phyloP scores from a whole-genome alignment of 176 grass and related monocot species.

The Avena insularis region DNA sequence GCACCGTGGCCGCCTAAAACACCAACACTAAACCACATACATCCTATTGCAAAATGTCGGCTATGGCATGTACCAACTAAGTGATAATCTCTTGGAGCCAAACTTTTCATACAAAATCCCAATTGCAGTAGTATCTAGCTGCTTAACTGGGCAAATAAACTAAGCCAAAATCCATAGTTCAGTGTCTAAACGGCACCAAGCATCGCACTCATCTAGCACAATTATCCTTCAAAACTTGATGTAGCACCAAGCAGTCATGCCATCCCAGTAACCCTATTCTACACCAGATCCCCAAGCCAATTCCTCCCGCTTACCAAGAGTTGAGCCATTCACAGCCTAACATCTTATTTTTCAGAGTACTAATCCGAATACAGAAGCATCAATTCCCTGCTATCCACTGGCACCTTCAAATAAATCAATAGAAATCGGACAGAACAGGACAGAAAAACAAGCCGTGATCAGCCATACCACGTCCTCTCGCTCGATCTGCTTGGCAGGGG shows the following conservation, averaged over 20 bases:
- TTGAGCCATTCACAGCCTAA: constrained; percentile 18
- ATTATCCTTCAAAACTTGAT: constrained; percentile 3
- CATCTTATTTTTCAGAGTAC: not conserved
- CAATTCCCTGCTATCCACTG: not conserved
- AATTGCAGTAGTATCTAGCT: constrained; percentile 21
- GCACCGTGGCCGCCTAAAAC: constrained; percentile 20
- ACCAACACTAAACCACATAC: not conserved
- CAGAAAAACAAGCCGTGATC: constrained; percentile 16
- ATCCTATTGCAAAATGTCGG: constrained; percentile 20
- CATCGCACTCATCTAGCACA: not conserved
- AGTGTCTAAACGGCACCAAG: not conserved
- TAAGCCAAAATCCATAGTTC: constrained; percentile 37
- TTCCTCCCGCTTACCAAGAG: constrained; percentile 8
- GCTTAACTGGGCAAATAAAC: constrained; percentile 13
- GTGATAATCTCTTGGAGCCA: not conserved
- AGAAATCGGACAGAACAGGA: constrained; percentile 34
- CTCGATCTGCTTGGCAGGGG: constrained; percentile 61
- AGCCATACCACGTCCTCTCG: constrained; percentile 76
- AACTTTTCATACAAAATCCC: constrained; percentile 25
- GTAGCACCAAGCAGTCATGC: not conserved
- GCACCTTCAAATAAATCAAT: constrained; percentile 38
- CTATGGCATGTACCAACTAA: constrained; percentile 20
- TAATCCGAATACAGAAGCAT: not conserved
- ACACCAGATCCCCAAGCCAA: constrained; percentile 25
- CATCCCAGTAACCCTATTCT: not conserved